These are phyloP conservation scores for Tolypocladium nubicola DNA, from an alignment of 2,329 filamentous ascomycete species.

Conservation along the genomic window DNA sequence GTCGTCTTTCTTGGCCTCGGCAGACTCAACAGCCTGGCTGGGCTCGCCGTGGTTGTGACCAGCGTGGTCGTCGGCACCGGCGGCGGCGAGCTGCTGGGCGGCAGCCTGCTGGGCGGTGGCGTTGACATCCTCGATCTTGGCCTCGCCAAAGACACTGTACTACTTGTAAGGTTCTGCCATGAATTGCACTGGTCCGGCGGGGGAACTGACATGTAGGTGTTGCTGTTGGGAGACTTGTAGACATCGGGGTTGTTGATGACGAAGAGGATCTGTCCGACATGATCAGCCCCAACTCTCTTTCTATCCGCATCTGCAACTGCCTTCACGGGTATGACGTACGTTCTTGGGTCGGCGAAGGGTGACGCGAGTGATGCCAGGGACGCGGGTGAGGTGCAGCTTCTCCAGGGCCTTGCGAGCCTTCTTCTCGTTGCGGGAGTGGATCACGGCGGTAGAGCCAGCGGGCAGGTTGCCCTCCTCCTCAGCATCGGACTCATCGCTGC, in stretches of 20 bases:
- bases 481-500: slow-evolving; percentile 65
- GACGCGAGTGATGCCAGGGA: slow-evolving; percentile 95
- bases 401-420: slow-evolving; percentile 99
- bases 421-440: slow-evolving; percentile 99
- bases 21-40: slow-evolving; percentile 49
- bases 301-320: background rate
- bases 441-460: slow-evolving; percentile 76
- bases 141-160: slow-evolving; percentile 91
- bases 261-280: slow-evolving; percentile 71
- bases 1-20: slow-evolving; percentile 64
- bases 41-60: slow-evolving; percentile 63
- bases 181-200: background rate
- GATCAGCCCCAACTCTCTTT: slow-evolving; percentile 7
- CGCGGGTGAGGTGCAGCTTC: slow-evolving; percentile 94
- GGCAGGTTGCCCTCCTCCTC: slow-evolving; percentile 74
- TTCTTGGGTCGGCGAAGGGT: slow-evolving; percentile 98
- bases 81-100: slow-evolving; percentile 83
- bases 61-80: slow-evolving; percentile 54
- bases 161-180: background rate
- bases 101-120: slow-evolving; percentile 84
- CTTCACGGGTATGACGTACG: slow-evolving; percentile 48
- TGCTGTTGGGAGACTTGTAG: slow-evolving; percentile 98
- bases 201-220: slow-evolving; percentile 91
- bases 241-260: slow-evolving; percentile 99
- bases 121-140: slow-evolving; percentile 99